These are phyloP conservation scores for Colletotrichum endophyticum DNA, from an alignment of 2,329 filamentous ascomycete species.

Conservation along the genomic window DNA sequence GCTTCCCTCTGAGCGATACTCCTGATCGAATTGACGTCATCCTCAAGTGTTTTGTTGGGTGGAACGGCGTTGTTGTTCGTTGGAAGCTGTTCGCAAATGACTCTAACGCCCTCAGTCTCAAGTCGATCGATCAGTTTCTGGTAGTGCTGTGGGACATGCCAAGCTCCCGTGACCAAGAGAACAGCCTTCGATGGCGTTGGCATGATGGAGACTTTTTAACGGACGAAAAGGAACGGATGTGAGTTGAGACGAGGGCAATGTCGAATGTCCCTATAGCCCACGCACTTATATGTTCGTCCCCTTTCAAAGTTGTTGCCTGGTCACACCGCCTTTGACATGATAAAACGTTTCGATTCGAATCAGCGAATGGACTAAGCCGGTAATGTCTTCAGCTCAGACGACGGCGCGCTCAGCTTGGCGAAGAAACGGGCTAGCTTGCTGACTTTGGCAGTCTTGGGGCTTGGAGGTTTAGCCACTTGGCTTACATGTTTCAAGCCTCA, in stretches of 20 bases:
- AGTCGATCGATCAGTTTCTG: not conserved
- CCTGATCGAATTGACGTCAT: not conserved
- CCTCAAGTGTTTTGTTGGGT: not conserved
- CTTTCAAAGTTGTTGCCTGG: not conserved
- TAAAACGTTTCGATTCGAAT: not conserved
- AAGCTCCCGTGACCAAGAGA: not conserved
- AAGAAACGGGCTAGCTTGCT: not conserved
- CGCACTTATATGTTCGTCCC: not conserved
- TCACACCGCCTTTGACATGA: not conserved
- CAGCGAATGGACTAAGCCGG: not conserved
- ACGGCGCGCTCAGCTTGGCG: not conserved
- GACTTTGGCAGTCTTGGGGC: not conserved
- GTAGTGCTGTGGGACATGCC: not conserved
- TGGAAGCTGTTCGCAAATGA: not conserved
- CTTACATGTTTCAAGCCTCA: not conserved
- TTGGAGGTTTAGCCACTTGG: not conserved
- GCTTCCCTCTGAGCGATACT: not conserved
- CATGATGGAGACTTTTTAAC: not conserved
- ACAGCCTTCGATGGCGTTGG: not conserved
- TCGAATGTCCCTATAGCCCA: not conserved
- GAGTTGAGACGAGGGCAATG: not conserved
- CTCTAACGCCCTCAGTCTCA: not conserved
- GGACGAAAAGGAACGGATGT: not conserved
- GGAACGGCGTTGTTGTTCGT: not conserved
- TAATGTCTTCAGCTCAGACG: not conserved